phyloP scores from a whole-genome alignment of 192 early-diverging fungal species.

The Umbelopsis ramanniana region DNA sequence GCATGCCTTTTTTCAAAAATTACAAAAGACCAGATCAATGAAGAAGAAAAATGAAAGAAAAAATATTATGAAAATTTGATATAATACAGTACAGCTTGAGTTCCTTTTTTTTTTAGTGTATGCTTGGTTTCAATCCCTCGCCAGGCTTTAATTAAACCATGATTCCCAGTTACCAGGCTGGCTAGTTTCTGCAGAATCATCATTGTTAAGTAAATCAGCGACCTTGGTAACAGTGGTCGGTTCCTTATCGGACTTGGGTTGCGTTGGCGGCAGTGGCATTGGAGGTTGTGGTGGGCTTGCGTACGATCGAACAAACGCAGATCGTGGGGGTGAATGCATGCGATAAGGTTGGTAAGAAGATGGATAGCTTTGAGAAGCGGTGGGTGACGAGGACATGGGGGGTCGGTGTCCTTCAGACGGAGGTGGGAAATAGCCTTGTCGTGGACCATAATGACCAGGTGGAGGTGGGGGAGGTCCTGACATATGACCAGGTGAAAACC shows the following conservation, averaged over 20 bases:
- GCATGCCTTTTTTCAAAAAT: too few relatives aligned
- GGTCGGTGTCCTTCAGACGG: slow-evolving; percentile 3
- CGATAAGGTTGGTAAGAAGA: slow-evolving; percentile 9
- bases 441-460: slow-evolving; percentile 4
- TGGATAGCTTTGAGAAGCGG: slow-evolving; percentile 1
- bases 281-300: background rate
- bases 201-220: slow-evolving; percentile 42
- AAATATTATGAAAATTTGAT: background rate
- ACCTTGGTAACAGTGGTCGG: slow-evolving; percentile 32
- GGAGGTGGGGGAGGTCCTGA: background rate
- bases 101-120: background rate
- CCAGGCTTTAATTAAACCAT: slow-evolving; percentile 32
- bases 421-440: slow-evolving; percentile 23
- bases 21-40: too few relatives aligned
- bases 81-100: background rate
- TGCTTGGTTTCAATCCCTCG: too few relatives aligned
- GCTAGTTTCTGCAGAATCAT: slow-evolving; percentile 38
- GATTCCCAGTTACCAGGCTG: slow-evolving; percentile 40
- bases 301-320: slow-evolving; percentile 19
- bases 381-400: background rate
- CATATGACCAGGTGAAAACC: background rate
- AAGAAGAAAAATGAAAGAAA: too few relatives aligned
- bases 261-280: background rate
- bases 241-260: background rate
- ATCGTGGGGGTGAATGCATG: slow-evolving; percentile 19